Percentiles rank a stretch among this genome's conserved stretches.
Evolutionary conservation across 495 filamentous ascomycete genomes (phyloP).

Genomic region (Talaromyces thailandensis): DNA sequence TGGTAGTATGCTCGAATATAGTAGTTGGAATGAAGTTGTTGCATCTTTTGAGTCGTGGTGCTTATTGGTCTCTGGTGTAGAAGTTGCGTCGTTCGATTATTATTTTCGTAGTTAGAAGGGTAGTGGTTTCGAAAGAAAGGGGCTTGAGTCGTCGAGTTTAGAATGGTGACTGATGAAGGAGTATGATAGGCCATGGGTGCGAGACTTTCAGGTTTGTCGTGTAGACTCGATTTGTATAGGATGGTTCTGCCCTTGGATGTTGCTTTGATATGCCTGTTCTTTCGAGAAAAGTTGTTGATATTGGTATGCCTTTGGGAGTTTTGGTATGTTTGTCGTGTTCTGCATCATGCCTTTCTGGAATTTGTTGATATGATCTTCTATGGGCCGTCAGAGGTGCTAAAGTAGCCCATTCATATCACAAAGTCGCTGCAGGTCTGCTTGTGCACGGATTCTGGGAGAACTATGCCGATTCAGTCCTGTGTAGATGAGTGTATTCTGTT

Average conservation of each 20-base stretch:
- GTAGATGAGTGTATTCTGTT: background rate
- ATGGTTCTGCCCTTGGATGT: background rate
- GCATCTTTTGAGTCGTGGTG: conserved; percentile 1
- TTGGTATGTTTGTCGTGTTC: background rate
- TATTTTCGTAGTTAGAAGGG: conserved; percentile 4
- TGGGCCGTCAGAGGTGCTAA: background rate
- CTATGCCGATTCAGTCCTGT: background rate
- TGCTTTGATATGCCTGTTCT: background rate
- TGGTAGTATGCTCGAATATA: conserved; percentile 46
- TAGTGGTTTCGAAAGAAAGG: conserved; percentile 10
- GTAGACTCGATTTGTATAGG: background rate
- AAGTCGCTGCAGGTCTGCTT: background rate
- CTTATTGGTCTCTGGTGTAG: conserved; percentile 11
- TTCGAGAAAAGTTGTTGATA: background rate
- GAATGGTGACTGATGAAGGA: conserved; percentile 14
- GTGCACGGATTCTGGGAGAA: background rate
- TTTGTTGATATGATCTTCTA: background rate
- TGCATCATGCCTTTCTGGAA: background rate
- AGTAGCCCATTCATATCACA: background rate
- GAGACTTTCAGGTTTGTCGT: background rate
- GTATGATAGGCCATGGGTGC: background rate
- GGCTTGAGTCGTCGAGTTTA: conserved; percentile 9
- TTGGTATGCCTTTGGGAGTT: background rate
- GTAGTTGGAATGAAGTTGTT: background rate
- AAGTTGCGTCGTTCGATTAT: background rate